Percentiles rank a stretch among this genome's conserved stretches.
Conservation (phyloP, 2,329 filamentous ascomycete genomes). For the Alternaria angustiovoidea region DNA sequence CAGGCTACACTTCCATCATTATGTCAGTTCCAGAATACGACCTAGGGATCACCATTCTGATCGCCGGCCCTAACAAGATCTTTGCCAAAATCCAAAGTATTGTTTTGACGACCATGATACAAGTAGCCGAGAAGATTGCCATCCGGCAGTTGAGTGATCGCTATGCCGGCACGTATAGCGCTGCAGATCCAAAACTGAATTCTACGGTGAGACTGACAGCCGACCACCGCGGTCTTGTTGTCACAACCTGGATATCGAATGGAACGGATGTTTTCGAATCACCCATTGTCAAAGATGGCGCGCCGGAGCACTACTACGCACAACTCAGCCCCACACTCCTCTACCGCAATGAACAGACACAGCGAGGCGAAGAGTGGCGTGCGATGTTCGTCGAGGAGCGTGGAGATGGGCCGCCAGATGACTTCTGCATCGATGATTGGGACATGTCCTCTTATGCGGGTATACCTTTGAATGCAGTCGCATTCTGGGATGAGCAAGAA, state of each 20-base stretch:
- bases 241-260: slow-evolving; percentile 42
- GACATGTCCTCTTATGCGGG: slow-evolving; percentile 45
- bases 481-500: slow-evolving; percentile 45
- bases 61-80: slow-evolving; percentile 32
- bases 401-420: slow-evolving; percentile 28
- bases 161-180: slow-evolving; percentile 40
- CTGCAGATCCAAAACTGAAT: slow-evolving; percentile 31
- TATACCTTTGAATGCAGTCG: slow-evolving; percentile 44
- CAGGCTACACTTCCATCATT: slow-evolving; percentile 54
- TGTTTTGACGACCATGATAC: slow-evolving; percentile 41
- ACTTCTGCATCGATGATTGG: slow-evolving; percentile 48
- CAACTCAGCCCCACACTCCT: slow-evolving; percentile 41
- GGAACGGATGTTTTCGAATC: slow-evolving; percentile 33
- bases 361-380: slow-evolving; percentile 49
- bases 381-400: slow-evolving; percentile 29
- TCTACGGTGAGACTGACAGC: slow-evolving; percentile 36
- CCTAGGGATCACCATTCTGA: slow-evolving; percentile 54
- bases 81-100: slow-evolving; percentile 37
- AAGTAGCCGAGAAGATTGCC: slow-evolving; percentile 45
- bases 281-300: background rate
- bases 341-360: slow-evolving; percentile 33
- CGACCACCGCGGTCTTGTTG: slow-evolving; percentile 40
- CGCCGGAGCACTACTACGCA: slow-evolving; percentile 22
- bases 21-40: slow-evolving; percentile 55
- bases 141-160: slow-evolving; percentile 35